phyloP scores from a whole-genome alignment of 1,284 basidiomycete species.

The Mycena sp. region DNA sequence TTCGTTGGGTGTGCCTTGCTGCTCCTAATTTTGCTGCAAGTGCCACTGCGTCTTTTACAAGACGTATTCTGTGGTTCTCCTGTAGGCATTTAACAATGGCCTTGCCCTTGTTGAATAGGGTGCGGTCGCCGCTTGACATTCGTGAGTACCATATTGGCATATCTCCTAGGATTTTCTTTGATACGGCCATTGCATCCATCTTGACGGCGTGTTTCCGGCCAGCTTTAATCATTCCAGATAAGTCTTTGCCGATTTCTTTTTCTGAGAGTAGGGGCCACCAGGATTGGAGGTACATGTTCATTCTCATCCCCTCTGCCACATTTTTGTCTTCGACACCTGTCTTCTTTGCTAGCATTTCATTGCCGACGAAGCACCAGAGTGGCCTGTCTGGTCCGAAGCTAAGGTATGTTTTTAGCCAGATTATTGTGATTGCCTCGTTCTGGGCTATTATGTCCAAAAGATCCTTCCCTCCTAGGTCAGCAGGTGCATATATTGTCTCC shows the following conservation, averaged over 20 bases:
- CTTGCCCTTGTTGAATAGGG: not conserved
- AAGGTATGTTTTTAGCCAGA: constrained; percentile 26
- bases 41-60: not conserved
- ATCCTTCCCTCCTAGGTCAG: not conserved
- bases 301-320: not conserved
- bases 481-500: constrained; percentile 15
- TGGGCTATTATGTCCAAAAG: constrained; percentile 19
- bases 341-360: constrained; percentile 7
- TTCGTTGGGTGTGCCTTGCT: not conserved
- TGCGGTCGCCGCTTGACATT: not conserved
- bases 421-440: constrained; percentile 24
- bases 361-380: constrained; percentile 32
- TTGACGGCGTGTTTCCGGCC: not conserved
- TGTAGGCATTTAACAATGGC: not conserved
- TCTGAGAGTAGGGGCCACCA: not conserved
- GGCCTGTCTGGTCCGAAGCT: constrained; percentile 24
- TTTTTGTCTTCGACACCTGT: not conserved
- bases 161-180: not conserved
- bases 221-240: not conserved
- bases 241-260: not conserved
- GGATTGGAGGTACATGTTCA: constrained; percentile 1
- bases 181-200: not conserved
- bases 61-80: not conserved
- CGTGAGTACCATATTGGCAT: constrained; percentile 12
- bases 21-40: not conserved